Evolutionary conservation across 345 rosid genomes (phyloP), one percentile per base, ranked within the genome.

Genomic region (Mallotus nudiflorus): DNA sequence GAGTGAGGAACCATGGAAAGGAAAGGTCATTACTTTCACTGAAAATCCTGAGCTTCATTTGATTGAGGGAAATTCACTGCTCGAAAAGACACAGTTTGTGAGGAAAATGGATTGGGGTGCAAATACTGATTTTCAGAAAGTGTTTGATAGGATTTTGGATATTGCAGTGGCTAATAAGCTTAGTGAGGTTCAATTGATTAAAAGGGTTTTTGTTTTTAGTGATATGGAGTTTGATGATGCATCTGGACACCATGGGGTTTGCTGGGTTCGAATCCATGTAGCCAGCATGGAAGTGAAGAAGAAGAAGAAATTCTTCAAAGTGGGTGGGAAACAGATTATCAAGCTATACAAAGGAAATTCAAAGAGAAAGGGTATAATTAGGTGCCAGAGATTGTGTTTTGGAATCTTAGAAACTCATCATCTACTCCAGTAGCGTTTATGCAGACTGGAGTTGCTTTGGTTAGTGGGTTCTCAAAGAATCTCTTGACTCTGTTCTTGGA

Each of bases 321-420:
- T 24, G 37, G 9, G 6, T 69, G 72, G 72, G 65, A 69, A 46
- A 69, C 72, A 6, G 72, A 69, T 56, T 69, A 69, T 45, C 19
- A 55, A 46, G 73, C 33, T 40, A 58, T 69, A 57, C 64, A 44
- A 60, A 58, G 65, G 73, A 69, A 69, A 64, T 69, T 69, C 28
- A 45, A 39, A 55, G 64, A 60, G 73, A 59, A 60, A 60, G 66
- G 73, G 49, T 70, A 70, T 53, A 60, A 20, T 12, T 20, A 20
- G 66, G 58, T 70, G 46, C 66, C 73, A 4, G 73, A 70, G 70
- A 65, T 72, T 9, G 76, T 65, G 56, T 72, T 72, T 24, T 72
- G 76, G 76, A 65, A 72, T n/a, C 76, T 72, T 1, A 64, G 70
- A n/a, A 48, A 65, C 56, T 72, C 76, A 3, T 0, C 9, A n/a